A percentile compares a stretch with the other conserved stretches of the same genome.
Conservation (phyloP, 257 asterid species). For the Capsicum baccatum region DNA sequence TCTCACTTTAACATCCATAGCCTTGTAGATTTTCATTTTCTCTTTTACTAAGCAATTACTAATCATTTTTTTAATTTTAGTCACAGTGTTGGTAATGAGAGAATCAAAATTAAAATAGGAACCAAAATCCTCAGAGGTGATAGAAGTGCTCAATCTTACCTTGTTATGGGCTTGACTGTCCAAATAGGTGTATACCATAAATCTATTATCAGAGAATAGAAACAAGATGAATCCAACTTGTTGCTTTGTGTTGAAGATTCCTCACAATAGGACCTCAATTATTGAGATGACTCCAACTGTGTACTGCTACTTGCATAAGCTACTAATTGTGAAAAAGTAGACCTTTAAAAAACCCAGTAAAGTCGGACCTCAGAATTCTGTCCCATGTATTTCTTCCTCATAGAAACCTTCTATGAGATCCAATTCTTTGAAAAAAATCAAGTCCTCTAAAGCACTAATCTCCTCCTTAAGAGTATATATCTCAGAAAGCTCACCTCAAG, state of each 20-base stretch:
- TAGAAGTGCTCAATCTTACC: constrained; percentile 35
- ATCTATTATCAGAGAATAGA: constrained; percentile 35
- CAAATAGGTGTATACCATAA: constrained; percentile 42
- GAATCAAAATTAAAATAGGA: constrained; percentile 41
- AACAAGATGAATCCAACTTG: constrained; percentile 25
- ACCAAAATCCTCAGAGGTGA: constrained; percentile 35
- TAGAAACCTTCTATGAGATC: constrained; percentile 49
- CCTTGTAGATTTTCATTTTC: constrained; percentile 37
- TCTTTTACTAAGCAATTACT: constrained; percentile 53
- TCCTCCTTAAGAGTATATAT: constrained; percentile 51
- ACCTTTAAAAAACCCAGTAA: constrained; percentile 68
- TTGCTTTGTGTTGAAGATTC: constrained; percentile 26
- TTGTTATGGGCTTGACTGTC: constrained; percentile 46
- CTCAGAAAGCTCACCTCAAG: constrained; percentile 33
- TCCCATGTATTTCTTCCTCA: too few relatives aligned
- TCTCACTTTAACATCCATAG: constrained; percentile 39
- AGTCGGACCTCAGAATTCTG: constrained; percentile 61
- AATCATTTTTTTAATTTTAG: constrained; percentile 51
- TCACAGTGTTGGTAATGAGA: constrained; percentile 63
- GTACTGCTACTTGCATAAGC: constrained; percentile 56
- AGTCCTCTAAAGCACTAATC: constrained; percentile 52
- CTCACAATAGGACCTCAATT: neutral
- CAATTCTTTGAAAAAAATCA: constrained; percentile 60
- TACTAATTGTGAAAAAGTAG: constrained; percentile 58
- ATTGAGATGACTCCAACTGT: constrained; percentile 36